Percentiles rank a stretch among this genome's conserved stretches.
These are phyloP conservation scores for Neohortaea acidophila DNA, from an alignment of 495 filamentous ascomycete genomes.

Conservation along the genomic window DNA sequence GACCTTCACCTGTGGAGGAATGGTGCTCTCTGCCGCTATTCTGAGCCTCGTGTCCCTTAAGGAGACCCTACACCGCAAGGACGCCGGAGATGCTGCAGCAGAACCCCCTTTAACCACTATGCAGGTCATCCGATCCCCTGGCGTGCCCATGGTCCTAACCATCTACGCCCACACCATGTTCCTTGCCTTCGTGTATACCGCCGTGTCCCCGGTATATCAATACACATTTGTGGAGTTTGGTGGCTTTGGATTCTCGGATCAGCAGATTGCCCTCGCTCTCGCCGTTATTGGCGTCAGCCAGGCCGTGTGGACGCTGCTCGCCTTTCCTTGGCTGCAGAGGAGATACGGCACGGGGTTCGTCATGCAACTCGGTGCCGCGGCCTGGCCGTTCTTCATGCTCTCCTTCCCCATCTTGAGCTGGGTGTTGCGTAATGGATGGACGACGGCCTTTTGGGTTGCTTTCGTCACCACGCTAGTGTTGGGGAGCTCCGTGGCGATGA, in stretches of 20 bases:
- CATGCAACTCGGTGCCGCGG: slow-evolving; percentile 35
- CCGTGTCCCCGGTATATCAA: slow-evolving; percentile 48
- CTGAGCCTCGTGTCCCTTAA: slow-evolving; percentile 37
- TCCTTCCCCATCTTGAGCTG: slow-evolving; percentile 36
- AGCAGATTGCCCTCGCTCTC: slow-evolving; percentile 45
- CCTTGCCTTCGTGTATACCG: slow-evolving; percentile 49
- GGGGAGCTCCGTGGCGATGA: slow-evolving; percentile 49
- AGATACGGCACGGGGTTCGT: slow-evolving; percentile 46
- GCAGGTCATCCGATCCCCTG: slow-evolving; percentile 43
- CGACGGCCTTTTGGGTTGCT: slow-evolving; percentile 41
- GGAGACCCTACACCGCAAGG: slow-evolving; percentile 30
- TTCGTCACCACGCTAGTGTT: slow-evolving; percentile 27
- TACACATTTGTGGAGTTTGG: slow-evolving; percentile 40
- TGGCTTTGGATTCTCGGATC: slow-evolving; percentile 43
- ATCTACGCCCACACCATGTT: slow-evolving; percentile 46
- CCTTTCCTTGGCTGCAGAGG: slow-evolving; percentile 45
- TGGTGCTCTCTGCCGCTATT: slow-evolving; percentile 37
- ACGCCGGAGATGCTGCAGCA: slow-evolving; percentile 18
- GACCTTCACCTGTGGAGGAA: slow-evolving; percentile 35
- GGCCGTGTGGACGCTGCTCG: slow-evolving; percentile 46
- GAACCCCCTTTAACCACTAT: slow-evolving; percentile 31
- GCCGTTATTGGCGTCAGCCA: slow-evolving; percentile 44
- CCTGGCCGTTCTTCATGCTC: slow-evolving; percentile 44
- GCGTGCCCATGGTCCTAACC: slow-evolving; percentile 46
- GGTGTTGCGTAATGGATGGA: slow-evolving; percentile 31